phyloP scores from a whole-genome alignment of 176 grass and related monocot species.

The Ampelocalamus luodianensis region DNA sequence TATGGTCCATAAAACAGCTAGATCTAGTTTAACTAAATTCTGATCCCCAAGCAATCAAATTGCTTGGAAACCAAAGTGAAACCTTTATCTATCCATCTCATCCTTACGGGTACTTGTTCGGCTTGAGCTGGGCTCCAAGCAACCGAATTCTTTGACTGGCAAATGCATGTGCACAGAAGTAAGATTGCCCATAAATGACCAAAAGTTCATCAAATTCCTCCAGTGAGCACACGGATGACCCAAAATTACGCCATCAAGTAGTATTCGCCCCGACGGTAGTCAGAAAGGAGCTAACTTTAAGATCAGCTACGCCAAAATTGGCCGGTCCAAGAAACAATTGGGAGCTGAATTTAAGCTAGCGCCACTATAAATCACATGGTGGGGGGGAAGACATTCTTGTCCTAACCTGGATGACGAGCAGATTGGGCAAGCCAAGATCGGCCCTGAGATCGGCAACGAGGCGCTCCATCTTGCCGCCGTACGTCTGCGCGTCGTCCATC shows the following conservation, averaged over 20 bases:
- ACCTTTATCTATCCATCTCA: background rate
- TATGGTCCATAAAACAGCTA: background rate
- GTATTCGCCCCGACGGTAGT: background rate
- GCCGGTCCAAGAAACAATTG: background rate
- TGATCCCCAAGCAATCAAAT: background rate
- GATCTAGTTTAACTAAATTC: background rate
- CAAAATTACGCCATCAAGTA: background rate
- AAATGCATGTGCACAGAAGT: background rate
- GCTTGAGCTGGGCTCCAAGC: background rate
- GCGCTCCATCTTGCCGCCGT: slow-evolving; percentile 68
- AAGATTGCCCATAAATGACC: background rate
- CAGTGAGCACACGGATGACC: background rate
- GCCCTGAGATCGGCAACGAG: slow-evolving; percentile 71
- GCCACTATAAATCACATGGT: background rate
- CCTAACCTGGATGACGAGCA: slow-evolving; percentile 84
- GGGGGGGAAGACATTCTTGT: background rate
- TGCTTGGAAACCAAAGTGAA: background rate
- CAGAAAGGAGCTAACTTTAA: slow-evolving; percentile 35
- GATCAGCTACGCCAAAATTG: background rate
- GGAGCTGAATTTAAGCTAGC: background rate
- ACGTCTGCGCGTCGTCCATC: slow-evolving; percentile 62
- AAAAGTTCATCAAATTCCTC: background rate
- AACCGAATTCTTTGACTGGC: background rate
- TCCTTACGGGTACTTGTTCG: background rate
- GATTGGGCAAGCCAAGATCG: slow-evolving; percentile 67